Conservation (phyloP, 2,329 filamentous ascomycete genomes). For the Talaromyces atroroseus region DNA sequence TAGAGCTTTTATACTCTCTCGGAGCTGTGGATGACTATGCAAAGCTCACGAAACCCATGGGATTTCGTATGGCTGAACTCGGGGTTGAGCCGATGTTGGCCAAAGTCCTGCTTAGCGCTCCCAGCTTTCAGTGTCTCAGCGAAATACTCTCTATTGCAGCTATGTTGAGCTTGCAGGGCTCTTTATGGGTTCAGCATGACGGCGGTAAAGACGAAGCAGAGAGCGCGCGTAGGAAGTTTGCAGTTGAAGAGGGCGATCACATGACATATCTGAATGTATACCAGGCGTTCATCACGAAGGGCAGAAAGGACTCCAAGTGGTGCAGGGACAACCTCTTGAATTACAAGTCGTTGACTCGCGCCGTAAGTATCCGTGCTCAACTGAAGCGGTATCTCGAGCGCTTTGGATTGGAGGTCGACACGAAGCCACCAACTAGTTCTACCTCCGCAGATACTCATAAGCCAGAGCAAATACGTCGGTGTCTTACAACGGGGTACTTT, state of each 20-base stretch:
- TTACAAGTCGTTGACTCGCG: conserved; percentile 74
- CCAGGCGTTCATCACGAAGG: conserved; percentile 75
- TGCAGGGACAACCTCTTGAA: conserved; percentile 84
- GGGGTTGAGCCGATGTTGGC: conserved; percentile 95
- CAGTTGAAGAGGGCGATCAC: conserved; percentile 89
- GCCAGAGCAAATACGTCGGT: conserved; percentile 72
- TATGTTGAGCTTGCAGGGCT: conserved; percentile 82
- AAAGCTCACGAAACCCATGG: conserved; percentile 83
- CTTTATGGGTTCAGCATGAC: conserved; percentile 75
- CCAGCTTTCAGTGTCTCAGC: conserved; percentile 69
- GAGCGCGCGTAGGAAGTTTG: conserved; percentile 70
- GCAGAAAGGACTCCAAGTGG: conserved; percentile 77
- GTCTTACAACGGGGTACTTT: conserved; percentile 86
- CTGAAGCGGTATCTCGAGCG: conserved; percentile 81
- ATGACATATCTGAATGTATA: conserved; percentile 91
- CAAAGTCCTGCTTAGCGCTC: conserved; percentile 72
- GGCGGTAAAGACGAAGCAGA: conserved; percentile 72
- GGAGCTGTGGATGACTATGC: conserved; percentile 85
- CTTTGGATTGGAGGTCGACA: conserved; percentile 67
- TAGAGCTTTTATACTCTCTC: conserved; percentile 81
- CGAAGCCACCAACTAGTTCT: conserved; percentile 44
- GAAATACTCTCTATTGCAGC: conserved; percentile 89
- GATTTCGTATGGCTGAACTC: conserved; percentile 84
- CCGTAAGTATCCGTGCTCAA: conserved; percentile 80
- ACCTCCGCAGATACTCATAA: conserved; percentile 32